Evolutionary conservation across 139 green algal genomes (phyloP), one percentile per base, ranked within the genome.

Genomic region (Tetradesmus lagerheimii): DNA sequence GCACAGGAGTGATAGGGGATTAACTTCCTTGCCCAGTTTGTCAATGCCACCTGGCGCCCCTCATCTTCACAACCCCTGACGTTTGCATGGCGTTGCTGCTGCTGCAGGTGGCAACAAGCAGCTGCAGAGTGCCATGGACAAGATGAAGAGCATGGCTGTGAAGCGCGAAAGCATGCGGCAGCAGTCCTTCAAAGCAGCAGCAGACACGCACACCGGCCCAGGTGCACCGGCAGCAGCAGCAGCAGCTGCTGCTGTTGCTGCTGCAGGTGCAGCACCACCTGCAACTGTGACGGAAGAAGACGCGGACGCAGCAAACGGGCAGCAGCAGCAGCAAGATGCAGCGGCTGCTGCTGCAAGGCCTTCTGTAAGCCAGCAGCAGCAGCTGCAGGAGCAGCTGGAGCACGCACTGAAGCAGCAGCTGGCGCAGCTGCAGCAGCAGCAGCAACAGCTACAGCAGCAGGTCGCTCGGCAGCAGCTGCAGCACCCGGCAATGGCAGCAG

Each of bases 111-210:
- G 89, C 71, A 91, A 41, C 79, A 93, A 95, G 91, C 92, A 93
- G 91, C 85, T 95, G 88, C 85, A 92, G 50, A 93, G 93, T 43
- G 79, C 93, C 0, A 94, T 93, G 90, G 93, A 94, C 83, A 93
- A 93, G 34, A 93, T 95, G 91, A 91, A 91, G 34, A 94, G 89
- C n/a, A 95, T 95, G 91, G 91, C 91, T 15, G 93, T 93, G 12
- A 95, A 95, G 88, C 91, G 93, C 1, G 91, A 95, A 34, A 92
- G 88, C 53, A 75, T 95, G 87, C 86, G 92, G 45, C 91, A 93
- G 86, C 91, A 89, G n/a, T 92, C 89, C 31, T 92, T 93, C 57
- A 91, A 91, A 57, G 38, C 41, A 64, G 87, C 86, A 25, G 76
- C 41, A 35, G 87, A 91, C 11, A 29, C 57, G 11, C 25, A 38